Conservation (phyloP, 306 rosid species). For the Spatholobus suberectus region DNA sequence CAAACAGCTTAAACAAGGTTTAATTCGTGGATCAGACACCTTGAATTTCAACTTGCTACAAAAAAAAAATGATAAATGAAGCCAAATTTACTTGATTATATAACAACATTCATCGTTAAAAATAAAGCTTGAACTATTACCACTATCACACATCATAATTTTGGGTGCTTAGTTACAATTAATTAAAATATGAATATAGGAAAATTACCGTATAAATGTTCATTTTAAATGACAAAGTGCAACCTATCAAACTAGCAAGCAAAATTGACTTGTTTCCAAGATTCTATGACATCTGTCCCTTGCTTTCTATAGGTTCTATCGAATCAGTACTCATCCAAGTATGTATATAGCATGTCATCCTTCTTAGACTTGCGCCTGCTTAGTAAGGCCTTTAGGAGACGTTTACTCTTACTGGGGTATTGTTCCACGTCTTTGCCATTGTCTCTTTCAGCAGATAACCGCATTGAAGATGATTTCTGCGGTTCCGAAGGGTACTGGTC, state of each 20-base stretch:
- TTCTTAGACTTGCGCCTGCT: conserved; percentile 98
- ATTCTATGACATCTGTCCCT: conserved; percentile 47
- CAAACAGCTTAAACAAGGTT: conserved; percentile 17
- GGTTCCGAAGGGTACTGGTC: conserved; percentile 91
- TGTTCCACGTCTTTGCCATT: conserved; percentile 75
- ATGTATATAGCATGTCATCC: conserved; percentile 88
- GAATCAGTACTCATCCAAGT: conserved; percentile 89
- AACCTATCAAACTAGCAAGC: conserved; percentile 40
- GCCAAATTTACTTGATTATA: conserved; percentile 46
- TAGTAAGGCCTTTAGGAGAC: conserved; percentile 90
- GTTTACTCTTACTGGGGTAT: conserved; percentile 87
- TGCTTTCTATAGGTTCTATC: conserved; percentile 31
- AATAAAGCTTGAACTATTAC: conserved; percentile 33
- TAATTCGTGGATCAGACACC: background rate
- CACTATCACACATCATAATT: conserved; percentile 36
- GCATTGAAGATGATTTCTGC: conserved; percentile 92
- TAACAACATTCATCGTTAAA: conserved; percentile 31
- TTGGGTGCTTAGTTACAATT: conserved; percentile 29
- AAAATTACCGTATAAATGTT: conserved; percentile 33
- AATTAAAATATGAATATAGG: background rate
- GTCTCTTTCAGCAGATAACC: conserved; percentile 80
- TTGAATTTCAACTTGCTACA: conserved; percentile 1
- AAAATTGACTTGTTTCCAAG: conserved; percentile 49
- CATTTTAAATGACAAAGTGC: conserved; percentile 30
- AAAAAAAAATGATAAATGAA: conserved; percentile 18